phyloP scores from a whole-genome alignment of 352 stramenopile species.

The Pythium inflatum region DNA sequence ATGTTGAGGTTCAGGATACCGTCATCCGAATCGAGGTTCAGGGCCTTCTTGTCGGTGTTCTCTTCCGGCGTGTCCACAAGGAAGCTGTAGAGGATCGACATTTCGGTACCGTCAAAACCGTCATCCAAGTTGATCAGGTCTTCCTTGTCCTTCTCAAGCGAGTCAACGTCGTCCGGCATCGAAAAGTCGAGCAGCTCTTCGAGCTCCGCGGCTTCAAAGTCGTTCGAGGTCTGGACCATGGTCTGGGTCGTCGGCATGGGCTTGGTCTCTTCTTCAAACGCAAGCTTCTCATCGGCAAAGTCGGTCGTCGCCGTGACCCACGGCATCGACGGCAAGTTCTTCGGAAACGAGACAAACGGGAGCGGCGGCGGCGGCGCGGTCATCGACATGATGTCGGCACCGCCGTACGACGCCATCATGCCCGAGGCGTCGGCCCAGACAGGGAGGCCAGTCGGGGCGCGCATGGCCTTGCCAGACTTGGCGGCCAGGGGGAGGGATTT shows the following conservation, averaged over 20 bases:
- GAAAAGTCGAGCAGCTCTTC: conserved; percentile 80
- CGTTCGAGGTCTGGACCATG: conserved; percentile 27
- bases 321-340: conserved; percentile 62
- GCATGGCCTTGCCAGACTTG: conserved; percentile 27
- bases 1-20: conserved; percentile 83
- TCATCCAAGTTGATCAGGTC: conserved; percentile 79
- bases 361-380: conserved; percentile 57
- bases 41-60: conserved; percentile 52
- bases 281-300: conserved; percentile 47
- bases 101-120: conserved; percentile 84
- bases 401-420: conserved; percentile 31
- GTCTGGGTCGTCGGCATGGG: conserved; percentile 10
- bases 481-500: conserved; percentile 27
- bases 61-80: conserved; percentile 76
- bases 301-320: conserved; percentile 44
- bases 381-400: conserved; percentile 62
- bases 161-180: conserved; percentile 62
- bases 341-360: conserved; percentile 73
- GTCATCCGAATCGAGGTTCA: conserved; percentile 56
- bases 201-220: conserved; percentile 70
- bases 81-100: conserved; percentile 89
- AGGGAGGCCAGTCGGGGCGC: not conserved
- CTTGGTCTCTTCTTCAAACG: conserved; percentile 48
- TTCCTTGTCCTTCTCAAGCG: conserved; percentile 69
- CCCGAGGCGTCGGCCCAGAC: conserved; percentile 35